phyloP scores from a whole-genome alignment of 116 monocot species.

The Dioscorea cayenensis region DNA sequence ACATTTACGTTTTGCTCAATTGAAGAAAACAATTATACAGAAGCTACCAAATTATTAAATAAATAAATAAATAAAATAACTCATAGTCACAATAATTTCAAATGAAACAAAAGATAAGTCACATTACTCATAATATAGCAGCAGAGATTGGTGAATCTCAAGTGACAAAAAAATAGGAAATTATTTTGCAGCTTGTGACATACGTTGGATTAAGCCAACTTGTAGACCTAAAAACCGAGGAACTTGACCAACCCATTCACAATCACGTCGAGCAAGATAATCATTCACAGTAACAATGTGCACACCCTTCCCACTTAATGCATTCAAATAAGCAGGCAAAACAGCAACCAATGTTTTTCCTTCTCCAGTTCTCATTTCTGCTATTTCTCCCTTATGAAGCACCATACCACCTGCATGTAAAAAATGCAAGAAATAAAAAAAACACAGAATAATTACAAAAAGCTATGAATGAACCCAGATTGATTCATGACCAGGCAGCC shows the following conservation, averaged over 20 bases:
- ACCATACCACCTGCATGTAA: conserved; percentile 79
- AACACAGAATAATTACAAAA: background rate
- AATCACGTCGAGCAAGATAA: conserved; percentile 98
- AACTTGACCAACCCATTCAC: conserved; percentile 99
- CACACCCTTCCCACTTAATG: conserved; percentile 90
- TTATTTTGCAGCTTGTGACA: conserved; percentile 27
- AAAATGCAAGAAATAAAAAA: background rate
- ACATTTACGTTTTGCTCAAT: too few relatives aligned
- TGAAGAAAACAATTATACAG: too few relatives aligned
- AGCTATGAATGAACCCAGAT: background rate
- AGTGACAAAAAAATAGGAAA: background rate
- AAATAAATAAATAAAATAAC: too few relatives aligned
- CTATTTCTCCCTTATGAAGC: conserved; percentile 96
- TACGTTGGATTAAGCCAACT: conserved; percentile 99
- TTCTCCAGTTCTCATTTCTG: conserved; percentile 99
- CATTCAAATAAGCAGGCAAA: conserved; percentile 95
- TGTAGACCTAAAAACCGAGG: conserved; percentile 92
- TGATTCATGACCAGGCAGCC: background rate
- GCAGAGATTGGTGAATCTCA: background rate
- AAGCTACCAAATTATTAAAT: too few relatives aligned
- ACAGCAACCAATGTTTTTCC: conserved; percentile 98
- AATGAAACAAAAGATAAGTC: too few relatives aligned
- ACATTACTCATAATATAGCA: too few relatives aligned
- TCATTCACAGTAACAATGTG: conserved; percentile 99
- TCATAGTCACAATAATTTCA: too few relatives aligned